Evolutionary conservation across 495 filamentous ascomycete genomes (phyloP), one percentile per base, ranked within the genome.

Genomic region (Clavariopsis aquatica): DNA sequence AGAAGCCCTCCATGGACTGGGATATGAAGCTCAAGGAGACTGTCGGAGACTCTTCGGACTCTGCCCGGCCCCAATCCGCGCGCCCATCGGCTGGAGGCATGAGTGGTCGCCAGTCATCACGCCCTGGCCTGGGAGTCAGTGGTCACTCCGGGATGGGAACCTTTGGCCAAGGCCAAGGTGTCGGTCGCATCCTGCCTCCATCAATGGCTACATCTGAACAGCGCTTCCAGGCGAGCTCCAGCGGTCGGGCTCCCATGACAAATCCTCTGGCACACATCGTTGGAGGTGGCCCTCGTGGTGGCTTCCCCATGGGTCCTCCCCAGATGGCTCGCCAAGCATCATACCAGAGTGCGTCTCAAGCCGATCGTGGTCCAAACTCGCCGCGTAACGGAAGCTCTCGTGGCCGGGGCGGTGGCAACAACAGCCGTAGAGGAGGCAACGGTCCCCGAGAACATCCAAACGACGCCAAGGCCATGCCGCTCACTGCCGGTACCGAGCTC

Each of bases 1-100:
- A 98, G 77, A 96, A 97, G 76, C 94, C 94, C 10, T 93, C 91
- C 1, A 66, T 90, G 15, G 92, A 97, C 69, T 98, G 96, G 86
- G 87, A 92, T 57, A 77, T 82, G 52, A 91, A 91, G 65, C 82
- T 98, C 66, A 91, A 82, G 31, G 87, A 96, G 72, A 89, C 87
- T 26, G 85, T 99, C 43, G 92, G 93, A 59, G 92, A 81, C 74
- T 65, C 87, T 15, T 85, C 91, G 43, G 85, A 85, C 53, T 89
- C 91, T 27, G 83, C 86, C 60, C 84, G 91, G 54, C 73, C 76
- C n/a, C 66, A 72, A 63, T 79, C 78, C 31, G 77, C 76, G 26
- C 74, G 77, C 13, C 88, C 89, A 28, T 83, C 86, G 5, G 80
- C 83, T 49, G 81, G 78, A 63, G 69, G 60, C 34, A 78, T 82